A percentile compares a stretch with the other conserved stretches of the same genome.
These are phyloP conservation scores for Termitomyces eurrhizus DNA, from an alignment of 768 basidiomycete species.

Conservation along the genomic window DNA sequence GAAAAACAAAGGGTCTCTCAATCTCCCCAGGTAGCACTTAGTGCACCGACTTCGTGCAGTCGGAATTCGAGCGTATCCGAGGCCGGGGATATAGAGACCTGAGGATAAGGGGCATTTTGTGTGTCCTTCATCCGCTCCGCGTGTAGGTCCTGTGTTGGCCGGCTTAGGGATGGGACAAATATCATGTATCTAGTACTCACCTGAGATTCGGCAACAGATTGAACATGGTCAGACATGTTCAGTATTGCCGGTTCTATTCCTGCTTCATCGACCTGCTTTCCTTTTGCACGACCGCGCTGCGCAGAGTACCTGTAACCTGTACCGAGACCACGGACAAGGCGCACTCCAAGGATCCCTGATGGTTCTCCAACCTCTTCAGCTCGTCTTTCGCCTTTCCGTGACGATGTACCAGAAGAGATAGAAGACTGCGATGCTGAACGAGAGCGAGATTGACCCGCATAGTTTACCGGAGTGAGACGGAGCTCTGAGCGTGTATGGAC, in stretches of 20 bases:
- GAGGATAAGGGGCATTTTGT: not conserved
- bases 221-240: too few species aligned
- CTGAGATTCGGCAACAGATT: not conserved
- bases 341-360: constrained; percentile 21
- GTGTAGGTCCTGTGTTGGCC: not conserved
- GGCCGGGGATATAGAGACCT: constrained; percentile 11
- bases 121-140: not conserved
- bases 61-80: constrained; percentile 10
- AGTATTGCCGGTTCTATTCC: not conserved
- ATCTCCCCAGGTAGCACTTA: constrained; percentile 15
- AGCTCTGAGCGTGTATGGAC: constrained; percentile 9
- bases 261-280: constrained; percentile 6
- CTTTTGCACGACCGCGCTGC: constrained; percentile 18
- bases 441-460: constrained; percentile 15
- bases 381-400: constrained; percentile 4
- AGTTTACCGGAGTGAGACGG: constrained; percentile 16
- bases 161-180: not conserved
- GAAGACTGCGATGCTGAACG: constrained; percentile 11
- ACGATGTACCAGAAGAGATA: constrained; percentile 9
- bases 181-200: not conserved
- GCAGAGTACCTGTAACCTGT: not conserved
- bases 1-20: not conserved
- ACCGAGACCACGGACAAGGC: constrained; percentile 17
- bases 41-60: constrained; percentile 12
- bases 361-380: constrained; percentile 1